Evolutionary conservation across 2,329 filamentous ascomycete species (phyloP).

Genomic region (Helotiales sp.): DNA sequence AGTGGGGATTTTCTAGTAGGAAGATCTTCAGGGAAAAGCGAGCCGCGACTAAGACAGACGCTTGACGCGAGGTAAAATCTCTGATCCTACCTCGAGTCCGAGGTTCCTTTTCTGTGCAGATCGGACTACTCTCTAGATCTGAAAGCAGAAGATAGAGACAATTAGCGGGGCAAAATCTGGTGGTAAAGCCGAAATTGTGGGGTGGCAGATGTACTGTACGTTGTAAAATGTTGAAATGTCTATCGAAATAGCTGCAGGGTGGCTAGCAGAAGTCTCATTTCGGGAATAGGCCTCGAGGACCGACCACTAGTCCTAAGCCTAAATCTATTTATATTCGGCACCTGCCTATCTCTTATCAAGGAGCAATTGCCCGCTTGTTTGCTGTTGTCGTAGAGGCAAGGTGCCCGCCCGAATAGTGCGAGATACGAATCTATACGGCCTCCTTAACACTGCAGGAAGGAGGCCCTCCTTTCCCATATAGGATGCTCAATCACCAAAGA

Average conservation of each 20-base stretch:
- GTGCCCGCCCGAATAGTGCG: too few relatives aligned
- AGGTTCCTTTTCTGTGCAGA: too few relatives aligned
- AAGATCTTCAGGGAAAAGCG: background rate
- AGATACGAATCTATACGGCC: background rate
- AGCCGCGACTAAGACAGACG: constrained; percentile 12
- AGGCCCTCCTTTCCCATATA: background rate
- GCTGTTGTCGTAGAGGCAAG: background rate
- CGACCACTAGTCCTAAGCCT: background rate
- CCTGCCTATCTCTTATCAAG: background rate
- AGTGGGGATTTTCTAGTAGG: background rate
- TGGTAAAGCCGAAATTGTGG: too few relatives aligned
- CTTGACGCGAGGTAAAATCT: constrained; percentile 28
- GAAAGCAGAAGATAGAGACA: too few relatives aligned
- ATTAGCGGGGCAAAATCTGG: too few relatives aligned
- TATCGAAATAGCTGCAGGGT: background rate
- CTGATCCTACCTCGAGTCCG: background rate
- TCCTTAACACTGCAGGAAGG: background rate
- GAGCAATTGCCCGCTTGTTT: background rate
- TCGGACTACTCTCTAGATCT: too few relatives aligned
- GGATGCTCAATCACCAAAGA: background rate
- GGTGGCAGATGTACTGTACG: background rate
- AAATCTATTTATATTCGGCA: constrained; percentile 7
- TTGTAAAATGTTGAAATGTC: background rate
- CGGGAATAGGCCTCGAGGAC: constrained; percentile 1
- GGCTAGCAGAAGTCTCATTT: constrained; percentile 12